Evolutionary conservation across 108 stramenopile species (phyloP).

Genomic region (Nannochloropsis salina): DNA sequence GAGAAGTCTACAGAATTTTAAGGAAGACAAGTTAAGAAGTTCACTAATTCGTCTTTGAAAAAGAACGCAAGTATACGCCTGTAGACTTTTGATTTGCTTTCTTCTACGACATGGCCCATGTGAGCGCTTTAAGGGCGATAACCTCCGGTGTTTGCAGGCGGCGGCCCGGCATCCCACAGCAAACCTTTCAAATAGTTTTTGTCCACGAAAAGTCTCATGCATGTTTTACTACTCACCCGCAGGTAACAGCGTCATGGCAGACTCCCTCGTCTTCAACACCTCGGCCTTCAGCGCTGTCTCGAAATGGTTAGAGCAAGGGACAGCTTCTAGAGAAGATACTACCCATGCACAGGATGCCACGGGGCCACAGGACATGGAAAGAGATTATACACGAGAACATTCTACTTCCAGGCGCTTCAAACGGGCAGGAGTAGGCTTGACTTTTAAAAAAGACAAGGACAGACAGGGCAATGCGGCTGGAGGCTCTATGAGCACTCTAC

Average conservation of each 20-base stretch:
- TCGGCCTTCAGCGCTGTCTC: background rate
- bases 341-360: background rate
- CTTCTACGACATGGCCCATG: no score
- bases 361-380: background rate
- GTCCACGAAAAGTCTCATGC: no score
- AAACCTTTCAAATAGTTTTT: no score
- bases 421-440: background rate
- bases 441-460: background rate
- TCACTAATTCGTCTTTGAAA: no score
- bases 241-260: background rate
- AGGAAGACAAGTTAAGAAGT: no score
- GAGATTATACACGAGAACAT: background rate
- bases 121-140: no score
- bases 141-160: no score
- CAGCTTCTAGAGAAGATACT: background rate
- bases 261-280: conserved; percentile 8
- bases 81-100: no score
- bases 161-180: no score
- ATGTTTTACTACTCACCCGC: no score
- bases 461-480: background rate
- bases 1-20: no score
- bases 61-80: no score
- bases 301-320: background rate
- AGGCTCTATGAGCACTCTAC: background rate
- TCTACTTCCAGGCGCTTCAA: background rate